Percentiles rank a stretch among this genome's conserved stretches.
Conservation (phyloP, 1,284 basidiomycete genomes). For the Ganoderma resinaceum region DNA sequence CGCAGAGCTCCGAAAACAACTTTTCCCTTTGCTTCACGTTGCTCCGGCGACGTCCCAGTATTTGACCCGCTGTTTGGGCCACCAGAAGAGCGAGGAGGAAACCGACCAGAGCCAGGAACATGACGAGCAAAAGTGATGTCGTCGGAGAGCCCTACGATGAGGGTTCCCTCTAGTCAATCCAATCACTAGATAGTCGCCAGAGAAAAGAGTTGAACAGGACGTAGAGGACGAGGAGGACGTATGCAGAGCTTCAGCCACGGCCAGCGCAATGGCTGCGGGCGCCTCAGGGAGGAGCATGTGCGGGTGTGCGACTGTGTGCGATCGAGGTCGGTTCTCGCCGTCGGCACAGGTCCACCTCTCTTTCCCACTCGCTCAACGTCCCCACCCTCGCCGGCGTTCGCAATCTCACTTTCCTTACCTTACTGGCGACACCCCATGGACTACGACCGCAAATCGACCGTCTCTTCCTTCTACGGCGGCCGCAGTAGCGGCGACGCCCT, state of each 20-base stretch:
- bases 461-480: conserved; percentile 78
- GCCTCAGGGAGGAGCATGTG: neutral
- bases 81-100: conserved; percentile 19
- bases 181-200: neutral
- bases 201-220: neutral
- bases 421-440: conserved; percentile 44
- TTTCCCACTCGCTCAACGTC: conserved; percentile 3
- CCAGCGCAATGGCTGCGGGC: neutral
- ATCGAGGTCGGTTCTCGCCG: conserved; percentile 11
- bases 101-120: conserved; percentile 17
- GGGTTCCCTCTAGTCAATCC: neutral
- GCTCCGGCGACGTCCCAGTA: conserved; percentile 23
- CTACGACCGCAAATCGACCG: conserved; percentile 72
- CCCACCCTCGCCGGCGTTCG: conserved; percentile 16
- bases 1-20: conserved; percentile 19
- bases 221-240: neutral
- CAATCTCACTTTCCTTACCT: conserved; percentile 17
- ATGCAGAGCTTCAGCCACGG: neutral
- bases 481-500: conserved; percentile 65
- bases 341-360: neutral
- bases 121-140: conserved; percentile 3
- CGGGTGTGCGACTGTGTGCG: neutral
- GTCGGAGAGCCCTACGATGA: neutral
- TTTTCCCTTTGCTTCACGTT: conserved; percentile 18
- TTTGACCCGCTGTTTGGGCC: conserved; percentile 18